phyloP scores from a whole-genome alignment of 2,329 filamentous ascomycete genomes.

The Orbilia ellipsospora region DNA sequence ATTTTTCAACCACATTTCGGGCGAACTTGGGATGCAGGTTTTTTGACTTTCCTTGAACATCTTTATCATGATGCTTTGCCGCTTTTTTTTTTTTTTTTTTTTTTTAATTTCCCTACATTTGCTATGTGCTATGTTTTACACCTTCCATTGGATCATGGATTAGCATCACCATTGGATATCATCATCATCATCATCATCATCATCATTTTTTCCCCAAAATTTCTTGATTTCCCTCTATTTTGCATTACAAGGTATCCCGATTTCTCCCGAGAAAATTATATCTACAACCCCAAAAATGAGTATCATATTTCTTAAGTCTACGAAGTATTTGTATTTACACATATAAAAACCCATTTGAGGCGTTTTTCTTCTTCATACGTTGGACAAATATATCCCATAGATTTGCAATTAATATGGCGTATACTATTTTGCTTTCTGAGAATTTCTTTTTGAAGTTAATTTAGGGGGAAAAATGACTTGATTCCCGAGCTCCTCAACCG shows the following conservation, averaged over 20 bases:
- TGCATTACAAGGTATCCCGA: conserved; percentile 7
- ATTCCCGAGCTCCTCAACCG: conserved; percentile 38
- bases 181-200: background rate
- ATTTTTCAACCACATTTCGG: conserved; percentile 51
- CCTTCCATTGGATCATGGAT: background rate
- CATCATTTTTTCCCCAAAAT: background rate
- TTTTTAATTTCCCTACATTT: conserved; percentile 15
- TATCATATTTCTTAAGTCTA: no score
- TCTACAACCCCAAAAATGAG: background rate
- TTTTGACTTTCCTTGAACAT: conserved; percentile 33
- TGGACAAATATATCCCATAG: background rate
- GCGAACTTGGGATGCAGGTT: conserved; percentile 53
- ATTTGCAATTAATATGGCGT: no score
- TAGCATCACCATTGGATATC: conserved; percentile 31
- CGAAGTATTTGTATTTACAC: conserved; percentile 13
- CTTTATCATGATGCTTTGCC: conserved; percentile 18
- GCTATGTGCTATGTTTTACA: background rate
- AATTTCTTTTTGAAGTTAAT: no score
- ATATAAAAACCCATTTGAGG: conserved; percentile 5
- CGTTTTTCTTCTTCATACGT: conserved; percentile 1
- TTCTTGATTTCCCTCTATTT: background rate
- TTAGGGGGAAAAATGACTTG: background rate
- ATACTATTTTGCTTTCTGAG: no score
- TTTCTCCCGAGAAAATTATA: conserved; percentile 21
- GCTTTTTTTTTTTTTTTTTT: background rate